Conservation (phyloP, 1,139 yeast species). For the Protomyces lactucae-debilis region DNA sequence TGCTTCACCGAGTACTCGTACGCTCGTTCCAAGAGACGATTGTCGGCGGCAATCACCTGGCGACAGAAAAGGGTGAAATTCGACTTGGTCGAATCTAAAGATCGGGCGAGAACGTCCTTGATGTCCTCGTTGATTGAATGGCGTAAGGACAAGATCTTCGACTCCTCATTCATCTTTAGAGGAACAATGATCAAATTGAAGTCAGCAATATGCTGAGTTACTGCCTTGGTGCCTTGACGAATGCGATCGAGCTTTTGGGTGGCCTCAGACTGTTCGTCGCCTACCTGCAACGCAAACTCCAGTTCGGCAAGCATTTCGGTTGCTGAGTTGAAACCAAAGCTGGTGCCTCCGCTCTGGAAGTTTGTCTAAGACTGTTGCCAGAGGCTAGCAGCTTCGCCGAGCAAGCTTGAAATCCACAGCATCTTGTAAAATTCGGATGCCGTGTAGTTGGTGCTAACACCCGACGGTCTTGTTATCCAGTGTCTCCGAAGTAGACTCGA, state of each 20-base stretch:
- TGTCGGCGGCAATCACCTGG: background rate
- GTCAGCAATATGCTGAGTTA: background rate
- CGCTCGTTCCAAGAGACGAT: background rate
- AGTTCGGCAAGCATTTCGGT: background rate
- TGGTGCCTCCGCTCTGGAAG: too few relatives aligned
- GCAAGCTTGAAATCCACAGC: too few relatives aligned
- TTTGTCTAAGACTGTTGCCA: too few relatives aligned
- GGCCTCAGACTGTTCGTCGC: background rate
- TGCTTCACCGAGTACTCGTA: background rate
- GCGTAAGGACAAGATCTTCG: background rate
- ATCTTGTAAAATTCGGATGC: too few relatives aligned
- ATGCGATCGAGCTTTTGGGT: background rate
- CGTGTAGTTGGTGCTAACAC: too few relatives aligned
- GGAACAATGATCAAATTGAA: background rate
- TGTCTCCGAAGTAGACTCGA: too few relatives aligned
- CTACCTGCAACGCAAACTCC: background rate
- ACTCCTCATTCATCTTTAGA: background rate
- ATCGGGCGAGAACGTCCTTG: background rate
- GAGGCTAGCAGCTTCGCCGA: too few relatives aligned
- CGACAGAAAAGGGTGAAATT: background rate
- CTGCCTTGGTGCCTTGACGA: background rate
- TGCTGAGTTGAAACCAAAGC: too few relatives aligned
- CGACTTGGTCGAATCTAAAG: background rate
- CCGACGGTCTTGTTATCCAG: too few relatives aligned
- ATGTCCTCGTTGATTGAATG: background rate